Evolutionary conservation across 2,329 filamentous ascomycete genomes (phyloP).

Genomic region (Chrysoporthe puriensis): DNA sequence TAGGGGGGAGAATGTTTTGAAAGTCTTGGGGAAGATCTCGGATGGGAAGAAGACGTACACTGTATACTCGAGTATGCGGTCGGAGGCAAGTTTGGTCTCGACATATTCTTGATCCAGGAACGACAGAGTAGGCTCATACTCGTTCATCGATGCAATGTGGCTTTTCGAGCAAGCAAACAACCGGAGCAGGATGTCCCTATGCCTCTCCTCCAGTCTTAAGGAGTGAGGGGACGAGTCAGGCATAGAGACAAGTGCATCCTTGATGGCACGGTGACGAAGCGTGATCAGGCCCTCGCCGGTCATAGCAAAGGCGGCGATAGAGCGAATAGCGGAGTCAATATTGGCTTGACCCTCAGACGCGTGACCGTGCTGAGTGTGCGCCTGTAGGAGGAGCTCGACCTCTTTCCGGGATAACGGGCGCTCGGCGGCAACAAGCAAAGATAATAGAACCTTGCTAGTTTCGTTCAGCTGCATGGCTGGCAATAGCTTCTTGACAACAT

Average conservation of each 20-base stretch:
- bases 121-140: slow-evolving; percentile 4
- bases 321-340: neutral
- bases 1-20: too few species aligned
- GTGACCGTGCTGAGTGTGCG: neutral
- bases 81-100: slow-evolving; percentile 3
- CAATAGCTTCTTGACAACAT: neutral
- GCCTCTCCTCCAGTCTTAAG: slow-evolving; percentile 1
- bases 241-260: slow-evolving; percentile 9
- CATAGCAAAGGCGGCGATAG: slow-evolving; percentile 4
- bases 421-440: slow-evolving; percentile 11
- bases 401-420: slow-evolving; percentile 4
- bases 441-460: slow-evolving; percentile 2
- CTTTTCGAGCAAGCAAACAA: neutral
- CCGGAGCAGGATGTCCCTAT: neutral
- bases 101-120: neutral
- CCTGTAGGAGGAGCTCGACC: slow-evolving; percentile 8
- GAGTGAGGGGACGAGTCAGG: slow-evolving; percentile 6
- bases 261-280: slow-evolving; percentile 13
- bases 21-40: neutral
- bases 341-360: neutral
- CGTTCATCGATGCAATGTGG: neutral
- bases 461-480: neutral
- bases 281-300: slow-evolving; percentile 7
- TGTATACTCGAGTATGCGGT: slow-evolving; percentile 13
- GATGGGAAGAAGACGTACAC: neutral